Conservation (phyloP, 2,329 filamentous ascomycete species). For the Verticillium alfalfae region DNA sequence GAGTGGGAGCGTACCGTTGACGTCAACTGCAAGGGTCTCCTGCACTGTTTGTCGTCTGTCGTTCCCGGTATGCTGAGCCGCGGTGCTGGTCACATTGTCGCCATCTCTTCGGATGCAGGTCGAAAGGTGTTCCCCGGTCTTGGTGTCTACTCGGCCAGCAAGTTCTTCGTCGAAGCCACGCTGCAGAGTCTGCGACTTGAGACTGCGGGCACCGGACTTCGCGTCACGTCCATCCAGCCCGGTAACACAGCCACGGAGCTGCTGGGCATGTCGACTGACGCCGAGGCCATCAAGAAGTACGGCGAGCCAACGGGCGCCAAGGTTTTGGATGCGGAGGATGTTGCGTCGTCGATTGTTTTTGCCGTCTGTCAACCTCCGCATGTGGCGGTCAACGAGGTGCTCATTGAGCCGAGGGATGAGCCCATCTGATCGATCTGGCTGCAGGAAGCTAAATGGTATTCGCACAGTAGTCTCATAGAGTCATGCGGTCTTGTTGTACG, state of each 20-base stretch:
- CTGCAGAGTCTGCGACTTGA: constrained; percentile 71
- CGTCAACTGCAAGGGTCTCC: constrained; percentile 79
- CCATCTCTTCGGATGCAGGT: constrained; percentile 77
- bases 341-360: constrained; percentile 68
- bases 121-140: constrained; percentile 77
- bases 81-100: constrained; percentile 67
- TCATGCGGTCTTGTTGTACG: background rate
- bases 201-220: constrained; percentile 66
- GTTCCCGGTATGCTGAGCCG: constrained; percentile 68
- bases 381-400: constrained; percentile 73
- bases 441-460: background rate
- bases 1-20: constrained; percentile 81
- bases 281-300: constrained; percentile 72
- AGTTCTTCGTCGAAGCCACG: constrained; percentile 81
- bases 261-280: constrained; percentile 68
- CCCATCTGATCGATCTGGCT: constrained; percentile 47
- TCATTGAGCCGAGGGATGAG: constrained; percentile 74
- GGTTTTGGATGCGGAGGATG: constrained; percentile 68
- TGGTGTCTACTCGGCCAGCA: constrained; percentile 76
- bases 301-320: constrained; percentile 70
- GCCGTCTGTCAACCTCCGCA: constrained; percentile 69
- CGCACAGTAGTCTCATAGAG: background rate
- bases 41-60: constrained; percentile 65
- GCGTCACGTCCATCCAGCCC: constrained; percentile 71
- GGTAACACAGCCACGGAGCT: constrained; percentile 73